Conservation (phyloP, 768 basidiomycete genomes). For the Symmetrospora coprosmae region DNA sequence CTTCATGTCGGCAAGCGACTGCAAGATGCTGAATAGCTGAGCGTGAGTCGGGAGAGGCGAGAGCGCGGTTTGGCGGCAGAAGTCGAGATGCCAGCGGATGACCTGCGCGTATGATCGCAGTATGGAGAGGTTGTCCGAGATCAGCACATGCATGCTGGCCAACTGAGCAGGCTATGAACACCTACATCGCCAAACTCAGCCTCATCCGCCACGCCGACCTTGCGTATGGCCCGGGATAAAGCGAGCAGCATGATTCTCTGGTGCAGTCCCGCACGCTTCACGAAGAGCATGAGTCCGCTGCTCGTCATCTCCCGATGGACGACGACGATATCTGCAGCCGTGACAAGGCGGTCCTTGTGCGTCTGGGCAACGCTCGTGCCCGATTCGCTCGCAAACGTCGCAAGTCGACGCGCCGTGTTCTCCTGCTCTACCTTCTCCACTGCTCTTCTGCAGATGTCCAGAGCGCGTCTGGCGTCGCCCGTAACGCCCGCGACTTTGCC, state of each 20-base stretch:
- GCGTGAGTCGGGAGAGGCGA: slow-evolving; percentile 18
- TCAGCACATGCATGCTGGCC: background rate
- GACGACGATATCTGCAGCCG: slow-evolving; percentile 28
- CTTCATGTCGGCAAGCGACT: slow-evolving; percentile 26
- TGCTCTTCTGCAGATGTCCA: slow-evolving; percentile 60
- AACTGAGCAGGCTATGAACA: background rate
- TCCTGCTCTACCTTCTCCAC: slow-evolving; percentile 24
- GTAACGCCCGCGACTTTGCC: slow-evolving; percentile 67
- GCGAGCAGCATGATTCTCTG: slow-evolving; percentile 33
- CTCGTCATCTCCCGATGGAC: slow-evolving; percentile 34
- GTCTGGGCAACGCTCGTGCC: background rate
- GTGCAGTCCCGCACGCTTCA: slow-evolving; percentile 26
- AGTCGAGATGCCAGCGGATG: slow-evolving; percentile 30
- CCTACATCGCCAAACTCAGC: slow-evolving; percentile 33
- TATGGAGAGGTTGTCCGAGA: no score
- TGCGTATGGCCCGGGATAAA: slow-evolving; percentile 28
- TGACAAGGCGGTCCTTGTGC: slow-evolving; percentile 21
- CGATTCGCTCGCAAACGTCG: slow-evolving; percentile 8
- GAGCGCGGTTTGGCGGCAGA: slow-evolving; percentile 27
- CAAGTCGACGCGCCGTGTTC: slow-evolving; percentile 18
- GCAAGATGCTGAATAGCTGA: slow-evolving; percentile 26
- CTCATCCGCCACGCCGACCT: slow-evolving; percentile 30
- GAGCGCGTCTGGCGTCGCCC: slow-evolving; percentile 80
- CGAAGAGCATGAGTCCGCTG: slow-evolving; percentile 28
- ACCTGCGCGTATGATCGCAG: no score